Percentiles rank a stretch among this genome's conserved stretches.
These are phyloP conservation scores for Yarrowia alimentaria DNA, from an alignment of 805 yeast species.

Conservation along the genomic window DNA sequence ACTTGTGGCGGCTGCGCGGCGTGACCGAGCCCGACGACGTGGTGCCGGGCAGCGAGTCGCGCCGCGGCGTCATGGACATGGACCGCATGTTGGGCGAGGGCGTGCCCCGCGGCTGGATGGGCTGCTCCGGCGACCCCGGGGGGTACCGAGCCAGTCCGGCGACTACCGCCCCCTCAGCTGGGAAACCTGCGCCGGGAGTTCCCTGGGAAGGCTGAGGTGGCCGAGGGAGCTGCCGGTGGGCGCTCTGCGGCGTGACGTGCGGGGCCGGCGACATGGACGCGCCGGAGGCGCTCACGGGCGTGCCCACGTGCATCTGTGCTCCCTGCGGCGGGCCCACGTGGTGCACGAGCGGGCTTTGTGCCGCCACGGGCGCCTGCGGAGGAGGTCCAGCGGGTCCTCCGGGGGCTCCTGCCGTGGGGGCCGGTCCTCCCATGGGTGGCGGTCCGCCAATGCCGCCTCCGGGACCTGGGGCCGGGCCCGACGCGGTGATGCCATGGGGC, in stretches of 20 bases:
- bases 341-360: slow-evolving; percentile 9
- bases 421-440: too few relatives aligned
- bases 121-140: neutral
- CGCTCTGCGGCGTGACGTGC: too few relatives aligned
- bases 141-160: too few relatives aligned
- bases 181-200: slow-evolving; percentile 28
- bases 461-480: slow-evolving; percentile 6
- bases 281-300: slow-evolving; percentile 7
- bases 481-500: slow-evolving; percentile 19
- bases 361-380: neutral
- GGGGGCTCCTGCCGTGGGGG: slow-evolving; percentile 6
- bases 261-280: slow-evolving; percentile 4
- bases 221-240: slow-evolving; percentile 27
- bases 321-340: neutral
- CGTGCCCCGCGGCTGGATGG: neutral
- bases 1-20: slow-evolving; percentile 10
- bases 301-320: too few relatives aligned
- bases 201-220: slow-evolving; percentile 17
- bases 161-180: slow-evolving; percentile 24
- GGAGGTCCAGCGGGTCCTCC: neutral
- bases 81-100: slow-evolving; percentile 24
- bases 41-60: slow-evolving; percentile 22
- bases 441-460: too few relatives aligned
- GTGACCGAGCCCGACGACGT: slow-evolving; percentile 1
- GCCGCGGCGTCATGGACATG: slow-evolving; percentile 19